These are phyloP conservation scores for Spirogloea muscicola DNA, from an alignment of 139 green algal genomes.

Conservation along the genomic window DNA sequence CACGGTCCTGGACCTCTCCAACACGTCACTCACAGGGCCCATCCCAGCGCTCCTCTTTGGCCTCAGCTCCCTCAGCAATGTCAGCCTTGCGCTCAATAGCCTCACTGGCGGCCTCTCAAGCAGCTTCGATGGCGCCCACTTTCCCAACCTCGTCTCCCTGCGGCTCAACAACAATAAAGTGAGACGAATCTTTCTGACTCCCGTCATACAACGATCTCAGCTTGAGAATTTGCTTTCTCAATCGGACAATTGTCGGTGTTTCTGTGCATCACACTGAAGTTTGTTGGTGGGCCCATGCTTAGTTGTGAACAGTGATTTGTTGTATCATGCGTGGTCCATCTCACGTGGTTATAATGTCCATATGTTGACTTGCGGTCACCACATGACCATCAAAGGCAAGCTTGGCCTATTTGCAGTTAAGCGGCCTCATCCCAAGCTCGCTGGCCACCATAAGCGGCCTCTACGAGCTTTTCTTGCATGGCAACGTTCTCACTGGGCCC, in stretches of 20 bases:
- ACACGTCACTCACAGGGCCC: not conserved
- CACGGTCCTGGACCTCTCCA: not conserved
- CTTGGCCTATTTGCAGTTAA: too few species aligned
- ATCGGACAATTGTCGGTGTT: too few species aligned
- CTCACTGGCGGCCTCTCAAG: not conserved
- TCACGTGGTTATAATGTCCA: too few species aligned
- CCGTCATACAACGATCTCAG: too few species aligned
- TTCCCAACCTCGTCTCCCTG: not conserved
- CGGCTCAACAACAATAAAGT: constrained; percentile 14
- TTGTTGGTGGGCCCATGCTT: too few species aligned
- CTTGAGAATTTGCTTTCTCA: too few species aligned
- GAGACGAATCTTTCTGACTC: too few species aligned
- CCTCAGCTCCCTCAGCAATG: not conserved
- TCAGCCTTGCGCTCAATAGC: not conserved
- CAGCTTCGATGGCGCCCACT: not conserved
- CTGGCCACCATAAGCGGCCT: not conserved
- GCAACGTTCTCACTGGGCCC: not conserved
- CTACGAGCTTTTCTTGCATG: not conserved
- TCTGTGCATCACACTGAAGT: too few species aligned
- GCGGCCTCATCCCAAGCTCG: not conserved
- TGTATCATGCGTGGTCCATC: too few species aligned
- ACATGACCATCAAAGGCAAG: too few species aligned
- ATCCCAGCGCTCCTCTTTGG: not conserved
- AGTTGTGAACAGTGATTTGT: too few species aligned
- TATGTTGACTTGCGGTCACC: too few species aligned